A percentile compares a stretch with the other conserved stretches of the same genome.
Conservation (phyloP, 2,329 filamentous ascomycete species). For the Phaeophleospora eucalypticola region DNA sequence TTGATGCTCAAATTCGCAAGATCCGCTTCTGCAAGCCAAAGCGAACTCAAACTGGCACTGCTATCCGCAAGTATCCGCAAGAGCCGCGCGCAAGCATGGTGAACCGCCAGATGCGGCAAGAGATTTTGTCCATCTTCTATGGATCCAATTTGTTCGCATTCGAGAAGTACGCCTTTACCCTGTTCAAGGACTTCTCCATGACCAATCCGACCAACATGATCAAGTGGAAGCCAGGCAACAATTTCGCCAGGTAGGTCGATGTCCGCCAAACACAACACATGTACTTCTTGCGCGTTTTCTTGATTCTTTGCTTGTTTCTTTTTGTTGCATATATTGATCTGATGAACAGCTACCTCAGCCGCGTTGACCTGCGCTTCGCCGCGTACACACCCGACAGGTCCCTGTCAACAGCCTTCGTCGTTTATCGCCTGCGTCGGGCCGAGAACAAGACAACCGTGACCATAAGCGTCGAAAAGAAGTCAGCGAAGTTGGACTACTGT, state of each 20-base stretch:
- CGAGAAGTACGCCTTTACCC: constrained; percentile 13
- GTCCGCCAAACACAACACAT: background rate
- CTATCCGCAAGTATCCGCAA: constrained; percentile 18
- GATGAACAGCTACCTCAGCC: too few relatives aligned
- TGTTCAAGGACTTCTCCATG: constrained; percentile 14
- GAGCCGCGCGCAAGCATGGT: constrained; percentile 14
- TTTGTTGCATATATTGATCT: too few relatives aligned
- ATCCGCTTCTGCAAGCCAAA: constrained; percentile 14
- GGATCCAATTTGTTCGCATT: constrained; percentile 17
- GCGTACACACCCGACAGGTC: too few relatives aligned
- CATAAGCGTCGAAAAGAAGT: too few relatives aligned
- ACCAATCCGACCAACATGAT: constrained; percentile 11
- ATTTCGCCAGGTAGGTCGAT: constrained; percentile 7
- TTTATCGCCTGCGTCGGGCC: too few relatives aligned
- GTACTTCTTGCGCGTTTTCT: constrained; percentile 6
- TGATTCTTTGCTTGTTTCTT: too few relatives aligned
- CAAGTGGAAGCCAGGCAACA: constrained; percentile 13
- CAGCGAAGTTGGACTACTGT: too few relatives aligned
- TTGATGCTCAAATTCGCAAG: constrained; percentile 18
- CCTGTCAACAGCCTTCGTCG: too few relatives aligned
- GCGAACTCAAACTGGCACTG: constrained; percentile 5
- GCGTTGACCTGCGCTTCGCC: too few relatives aligned
- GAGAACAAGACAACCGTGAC: too few relatives aligned
- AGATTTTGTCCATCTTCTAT: constrained; percentile 21
- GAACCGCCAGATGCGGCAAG: constrained; percentile 18